Percentiles rank a stretch among this genome's conserved stretches.
These are phyloP conservation scores for Xylaria sp. DNA, from an alignment of 2,329 filamentous ascomycete genomes.

Conservation along the genomic window DNA sequence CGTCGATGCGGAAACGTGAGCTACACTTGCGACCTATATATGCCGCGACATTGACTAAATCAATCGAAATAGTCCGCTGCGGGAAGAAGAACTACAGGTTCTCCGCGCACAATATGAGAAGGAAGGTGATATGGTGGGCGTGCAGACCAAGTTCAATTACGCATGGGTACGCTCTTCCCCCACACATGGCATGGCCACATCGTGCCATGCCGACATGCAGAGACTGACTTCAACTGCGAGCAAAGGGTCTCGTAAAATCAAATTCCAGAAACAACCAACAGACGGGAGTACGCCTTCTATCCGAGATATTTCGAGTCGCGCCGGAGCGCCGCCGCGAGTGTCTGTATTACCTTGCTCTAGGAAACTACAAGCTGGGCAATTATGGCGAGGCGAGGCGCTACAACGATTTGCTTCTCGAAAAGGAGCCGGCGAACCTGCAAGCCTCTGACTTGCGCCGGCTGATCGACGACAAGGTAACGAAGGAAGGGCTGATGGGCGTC, in stretches of 20 bases:
- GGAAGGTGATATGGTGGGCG: slow-evolving; percentile 93
- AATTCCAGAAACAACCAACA: slow-evolving; percentile 84
- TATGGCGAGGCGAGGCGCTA: slow-evolving; percentile 94
- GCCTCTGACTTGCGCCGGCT: slow-evolving; percentile 82
- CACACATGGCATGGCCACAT: not conserved
- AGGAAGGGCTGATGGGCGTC: slow-evolving; percentile 90
- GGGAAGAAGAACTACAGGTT: slow-evolving; percentile 89
- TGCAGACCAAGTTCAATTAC: slow-evolving; percentile 99
- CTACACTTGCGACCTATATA: slow-evolving; percentile 22
- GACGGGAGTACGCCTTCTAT: slow-evolving; percentile 89
- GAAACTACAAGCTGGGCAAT: slow-evolving; percentile 98
- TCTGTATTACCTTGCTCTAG: slow-evolving; percentile 95
- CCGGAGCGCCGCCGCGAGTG: slow-evolving; percentile 96
- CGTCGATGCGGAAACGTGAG: slow-evolving; percentile 92
- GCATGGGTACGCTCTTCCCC: slow-evolving; percentile 74
- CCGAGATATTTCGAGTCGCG: slow-evolving; percentile 93
- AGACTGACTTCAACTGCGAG: slow-evolving; percentile 14
- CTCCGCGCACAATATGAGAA: slow-evolving; percentile 95
- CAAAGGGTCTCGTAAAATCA: slow-evolving; percentile 92
- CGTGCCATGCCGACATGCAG: not conserved
- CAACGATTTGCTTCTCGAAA: slow-evolving; percentile 89
- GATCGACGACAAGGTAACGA: slow-evolving; percentile 96
- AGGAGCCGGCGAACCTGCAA: slow-evolving; percentile 91
- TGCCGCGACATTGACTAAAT: slow-evolving; percentile 22
- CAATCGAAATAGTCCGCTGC: slow-evolving; percentile 70